phyloP scores from a whole-genome alignment of 2,329 filamentous ascomycete species.

The Dactylellina sp. region DNA sequence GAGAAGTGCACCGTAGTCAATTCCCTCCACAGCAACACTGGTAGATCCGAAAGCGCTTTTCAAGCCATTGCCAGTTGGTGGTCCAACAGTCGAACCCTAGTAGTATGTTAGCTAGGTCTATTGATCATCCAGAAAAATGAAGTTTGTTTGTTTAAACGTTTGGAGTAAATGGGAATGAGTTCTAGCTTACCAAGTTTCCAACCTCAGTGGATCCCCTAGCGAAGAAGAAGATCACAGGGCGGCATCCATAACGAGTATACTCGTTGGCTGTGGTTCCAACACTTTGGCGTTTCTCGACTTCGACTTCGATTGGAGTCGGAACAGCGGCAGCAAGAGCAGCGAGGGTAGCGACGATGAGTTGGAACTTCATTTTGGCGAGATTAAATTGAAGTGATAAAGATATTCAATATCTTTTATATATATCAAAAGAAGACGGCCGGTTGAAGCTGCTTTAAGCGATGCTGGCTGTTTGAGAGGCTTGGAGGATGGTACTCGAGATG shows the following conservation, averaged over 20 bases:
- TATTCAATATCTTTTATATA: constrained; percentile 32
- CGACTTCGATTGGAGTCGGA: constrained; percentile 25
- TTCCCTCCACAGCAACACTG: constrained; percentile 58
- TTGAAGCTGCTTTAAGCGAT: constrained; percentile 15
- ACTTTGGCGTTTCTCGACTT: constrained; percentile 46
- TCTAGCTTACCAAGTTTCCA: constrained; percentile 68
- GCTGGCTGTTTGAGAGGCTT: background rate
- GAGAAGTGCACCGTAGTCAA: constrained; percentile 64
- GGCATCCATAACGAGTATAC: constrained; percentile 64
- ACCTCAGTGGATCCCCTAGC: constrained; percentile 67
- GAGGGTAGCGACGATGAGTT: constrained; percentile 42
- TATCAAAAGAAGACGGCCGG: background rate
- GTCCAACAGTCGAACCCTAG: constrained; percentile 54
- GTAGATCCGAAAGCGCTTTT: constrained; percentile 54
- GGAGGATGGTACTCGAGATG: constrained; percentile 15
- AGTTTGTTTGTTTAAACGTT: too few species aligned
- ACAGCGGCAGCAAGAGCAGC: constrained; percentile 45
- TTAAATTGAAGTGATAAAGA: constrained; percentile 5
- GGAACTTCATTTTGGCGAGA: constrained; percentile 55
- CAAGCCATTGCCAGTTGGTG: constrained; percentile 57
- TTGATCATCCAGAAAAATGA: background rate
- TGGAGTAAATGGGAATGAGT: too few species aligned
- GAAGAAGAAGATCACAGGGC: constrained; percentile 66
- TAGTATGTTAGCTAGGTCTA: background rate
- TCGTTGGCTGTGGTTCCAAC: constrained; percentile 62